phyloP scores from a whole-genome alignment of 306 rosid species.

The Pueraria montana region DNA sequence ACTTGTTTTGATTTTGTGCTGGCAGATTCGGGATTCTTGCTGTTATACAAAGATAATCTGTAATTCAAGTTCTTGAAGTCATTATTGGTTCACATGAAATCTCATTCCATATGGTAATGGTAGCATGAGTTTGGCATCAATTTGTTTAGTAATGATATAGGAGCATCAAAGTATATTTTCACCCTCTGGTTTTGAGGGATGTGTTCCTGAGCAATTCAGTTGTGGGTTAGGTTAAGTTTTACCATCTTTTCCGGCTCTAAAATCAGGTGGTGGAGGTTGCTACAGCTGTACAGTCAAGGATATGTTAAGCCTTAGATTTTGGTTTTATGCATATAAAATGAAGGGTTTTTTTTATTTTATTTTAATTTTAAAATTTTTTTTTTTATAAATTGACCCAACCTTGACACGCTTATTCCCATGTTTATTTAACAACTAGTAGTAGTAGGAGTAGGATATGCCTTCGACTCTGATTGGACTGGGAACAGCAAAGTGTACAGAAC shows the following conservation, averaged over 20 bases:
- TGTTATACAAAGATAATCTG: slow-evolving; percentile 59
- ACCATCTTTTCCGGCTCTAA: neutral
- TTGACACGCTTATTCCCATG: neutral
- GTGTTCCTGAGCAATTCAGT: slow-evolving; percentile 30
- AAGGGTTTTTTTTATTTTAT: neutral
- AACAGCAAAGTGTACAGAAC: neutral
- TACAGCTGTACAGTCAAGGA: slow-evolving; percentile 35
- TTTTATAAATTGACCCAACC: neutral
- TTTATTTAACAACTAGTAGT: neutral
- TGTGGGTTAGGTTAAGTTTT: neutral
- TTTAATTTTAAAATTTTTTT: too few species aligned
- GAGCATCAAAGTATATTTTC: slow-evolving; percentile 9
- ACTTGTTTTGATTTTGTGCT: slow-evolving; percentile 57
- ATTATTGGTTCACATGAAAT: slow-evolving; percentile 51
- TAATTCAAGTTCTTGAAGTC: slow-evolving; percentile 60
- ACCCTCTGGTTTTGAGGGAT: slow-evolving; percentile 23
- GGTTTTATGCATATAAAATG: slow-evolving; percentile 6
- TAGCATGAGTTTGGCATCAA: slow-evolving; percentile 37
- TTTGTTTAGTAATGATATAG: slow-evolving; percentile 27
- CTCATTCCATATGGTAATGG: slow-evolving; percentile 39
- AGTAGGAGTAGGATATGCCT: neutral
- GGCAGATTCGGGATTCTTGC: slow-evolving; percentile 71
- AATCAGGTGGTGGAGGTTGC: neutral
- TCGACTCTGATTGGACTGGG: neutral
- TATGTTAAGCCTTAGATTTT: neutral